A percentile compares a stretch with the other conserved stretches of the same genome.
Conservation (phyloP, 2,329 filamentous ascomycete species). For the Ambrosiella beaveri region DNA sequence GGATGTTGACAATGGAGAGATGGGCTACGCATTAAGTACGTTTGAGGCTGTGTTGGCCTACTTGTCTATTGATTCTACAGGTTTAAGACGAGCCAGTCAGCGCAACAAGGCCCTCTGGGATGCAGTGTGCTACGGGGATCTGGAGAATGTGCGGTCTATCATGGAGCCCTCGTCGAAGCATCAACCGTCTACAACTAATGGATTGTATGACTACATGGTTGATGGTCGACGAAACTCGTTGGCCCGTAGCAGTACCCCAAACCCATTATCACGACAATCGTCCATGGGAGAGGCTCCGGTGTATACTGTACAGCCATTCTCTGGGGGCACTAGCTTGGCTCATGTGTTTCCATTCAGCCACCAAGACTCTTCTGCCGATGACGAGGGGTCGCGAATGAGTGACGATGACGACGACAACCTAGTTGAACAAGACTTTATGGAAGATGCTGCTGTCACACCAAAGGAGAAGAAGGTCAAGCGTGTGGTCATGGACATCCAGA, state of each 20-base stretch:
- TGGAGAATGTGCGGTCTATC: constrained; percentile 58
- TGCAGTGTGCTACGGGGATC: constrained; percentile 58
- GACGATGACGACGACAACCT: constrained; percentile 19
- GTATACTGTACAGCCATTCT: constrained; percentile 27
- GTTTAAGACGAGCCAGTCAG: constrained; percentile 66
- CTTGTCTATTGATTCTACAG: constrained; percentile 63
- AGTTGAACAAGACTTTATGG: constrained; percentile 15
- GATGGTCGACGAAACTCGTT: constrained; percentile 7
- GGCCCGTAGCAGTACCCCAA: neutral
- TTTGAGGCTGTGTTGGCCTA: constrained; percentile 90
- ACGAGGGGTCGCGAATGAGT: neutral
- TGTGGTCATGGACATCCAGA: constrained; percentile 79
- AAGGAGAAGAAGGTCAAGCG: constrained; percentile 49
- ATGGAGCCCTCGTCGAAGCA: constrained; percentile 45
- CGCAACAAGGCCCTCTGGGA: constrained; percentile 81
- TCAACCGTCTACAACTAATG: neutral
- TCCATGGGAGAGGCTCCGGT: constrained; percentile 17
- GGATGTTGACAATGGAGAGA: constrained; percentile 88
- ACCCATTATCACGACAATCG: constrained; percentile 24
- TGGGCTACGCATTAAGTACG: constrained; percentile 89
- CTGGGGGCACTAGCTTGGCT: constrained; percentile 42
- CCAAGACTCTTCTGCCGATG: neutral
- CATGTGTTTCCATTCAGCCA: constrained; percentile 77
- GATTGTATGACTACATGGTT: constrained; percentile 6
- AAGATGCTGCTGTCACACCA: constrained; percentile 16